Percentiles rank a stretch among this genome's conserved stretches.
phyloP scores from a whole-genome alignment of 2,329 filamentous ascomycete genomes.

The Ceratocystis diversiconidia region DNA sequence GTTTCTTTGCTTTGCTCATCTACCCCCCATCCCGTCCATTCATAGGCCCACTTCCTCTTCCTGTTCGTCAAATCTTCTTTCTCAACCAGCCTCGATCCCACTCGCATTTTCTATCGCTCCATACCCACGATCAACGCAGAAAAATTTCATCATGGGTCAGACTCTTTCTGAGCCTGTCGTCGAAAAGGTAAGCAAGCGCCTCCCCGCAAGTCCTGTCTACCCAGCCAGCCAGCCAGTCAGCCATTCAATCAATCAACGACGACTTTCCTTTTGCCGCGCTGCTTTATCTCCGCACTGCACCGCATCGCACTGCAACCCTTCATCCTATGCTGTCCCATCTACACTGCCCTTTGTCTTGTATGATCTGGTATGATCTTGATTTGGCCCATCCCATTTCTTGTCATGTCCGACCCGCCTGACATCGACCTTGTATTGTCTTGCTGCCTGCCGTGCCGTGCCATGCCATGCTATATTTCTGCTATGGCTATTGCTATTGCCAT shows the following conservation, averaged over 20 bases:
- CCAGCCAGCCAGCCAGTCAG: background rate
- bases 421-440: no score
- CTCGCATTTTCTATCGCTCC: conserved; percentile 7
- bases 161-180: conserved; percentile 97
- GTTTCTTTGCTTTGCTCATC: background rate
- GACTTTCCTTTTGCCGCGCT: background rate
- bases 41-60: conserved; percentile 11
- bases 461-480: background rate
- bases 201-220: background rate
- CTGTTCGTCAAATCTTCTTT: conserved; percentile 13
- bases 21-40: background rate
- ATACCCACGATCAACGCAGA: conserved; percentile 23
- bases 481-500: background rate
- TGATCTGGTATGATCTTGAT: no score
- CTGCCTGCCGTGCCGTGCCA: background rate
- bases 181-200: conserved; percentile 69
- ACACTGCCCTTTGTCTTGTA: no score
- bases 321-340: background rate
- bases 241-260: background rate
- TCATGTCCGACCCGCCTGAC: no score
- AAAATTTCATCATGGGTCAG: conserved; percentile 66
- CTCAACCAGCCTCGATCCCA: conserved; percentile 17
- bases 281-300: background rate
- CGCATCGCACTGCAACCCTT: background rate
- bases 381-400: no score